Conservation (phyloP, 176 grass and related monocot genomes). For the Bromus sterilis region DNA sequence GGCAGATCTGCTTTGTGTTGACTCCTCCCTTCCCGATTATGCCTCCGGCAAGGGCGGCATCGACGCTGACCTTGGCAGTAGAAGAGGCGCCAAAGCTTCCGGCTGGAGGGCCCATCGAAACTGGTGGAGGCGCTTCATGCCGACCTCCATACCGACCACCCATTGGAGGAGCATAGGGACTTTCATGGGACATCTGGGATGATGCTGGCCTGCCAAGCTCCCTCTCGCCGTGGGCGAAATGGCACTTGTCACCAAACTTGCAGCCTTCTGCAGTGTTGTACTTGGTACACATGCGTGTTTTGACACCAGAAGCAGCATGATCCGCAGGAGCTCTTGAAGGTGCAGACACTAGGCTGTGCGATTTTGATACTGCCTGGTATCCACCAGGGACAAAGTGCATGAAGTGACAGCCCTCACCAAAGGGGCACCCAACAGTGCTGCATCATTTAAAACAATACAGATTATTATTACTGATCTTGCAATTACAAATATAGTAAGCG, state of each 20-base stretch:
- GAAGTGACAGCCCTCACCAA: constrained; percentile 84
- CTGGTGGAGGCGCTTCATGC: constrained; percentile 27
- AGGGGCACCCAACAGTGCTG: constrained; percentile 86
- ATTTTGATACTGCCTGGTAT: constrained; percentile 56
- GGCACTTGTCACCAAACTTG: constrained; percentile 82
- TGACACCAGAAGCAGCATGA: constrained; percentile 24
- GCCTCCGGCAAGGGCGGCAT: constrained; percentile 72
- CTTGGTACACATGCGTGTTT: constrained; percentile 89
- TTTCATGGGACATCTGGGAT: constrained; percentile 31
- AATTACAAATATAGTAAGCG: background rate
- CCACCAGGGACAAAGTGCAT: constrained; percentile 72
- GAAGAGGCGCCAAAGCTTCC: constrained; percentile 75
- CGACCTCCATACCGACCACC: constrained; percentile 39
- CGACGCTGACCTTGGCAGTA: constrained; percentile 88
- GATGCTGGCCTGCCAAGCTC: constrained; percentile 49
- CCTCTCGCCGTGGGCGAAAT: constrained; percentile 73
- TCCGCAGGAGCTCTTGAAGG: constrained; percentile 45
- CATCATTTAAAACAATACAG: constrained; percentile 23
- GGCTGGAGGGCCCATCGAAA: constrained; percentile 26
- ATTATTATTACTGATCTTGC: background rate
- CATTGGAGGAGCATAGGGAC: constrained; percentile 38
- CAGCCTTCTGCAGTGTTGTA: constrained; percentile 80
- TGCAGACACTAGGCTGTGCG: constrained; percentile 48
- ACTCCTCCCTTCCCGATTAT: constrained; percentile 93
- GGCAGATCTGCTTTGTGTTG: constrained; percentile 86